Percentiles rank a stretch among this genome's conserved stretches.
Conservation (phyloP, 768 basidiomycete species). For the Boletus reticuloceps region DNA sequence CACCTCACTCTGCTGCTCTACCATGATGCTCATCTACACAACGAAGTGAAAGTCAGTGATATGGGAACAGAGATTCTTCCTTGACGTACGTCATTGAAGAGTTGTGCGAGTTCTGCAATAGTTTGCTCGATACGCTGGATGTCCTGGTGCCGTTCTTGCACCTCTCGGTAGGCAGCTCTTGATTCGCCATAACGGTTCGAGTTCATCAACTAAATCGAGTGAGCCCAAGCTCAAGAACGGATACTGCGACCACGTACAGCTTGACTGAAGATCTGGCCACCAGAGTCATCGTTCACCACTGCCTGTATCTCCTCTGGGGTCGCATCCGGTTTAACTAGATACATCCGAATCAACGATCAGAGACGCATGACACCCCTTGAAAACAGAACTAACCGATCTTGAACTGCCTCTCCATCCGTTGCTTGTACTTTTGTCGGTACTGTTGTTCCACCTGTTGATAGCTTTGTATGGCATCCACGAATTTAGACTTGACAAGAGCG, state of each 20-base stretch:
- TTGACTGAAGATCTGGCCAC: slow-evolving; percentile 87
- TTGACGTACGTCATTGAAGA: slow-evolving; percentile 86
- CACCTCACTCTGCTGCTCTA: slow-evolving; percentile 91
- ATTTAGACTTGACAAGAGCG: slow-evolving; percentile 67
- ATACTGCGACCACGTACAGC: slow-evolving; percentile 47
- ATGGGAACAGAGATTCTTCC: background rate
- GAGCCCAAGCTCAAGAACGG: background rate
- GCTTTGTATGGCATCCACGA: slow-evolving; percentile 81
- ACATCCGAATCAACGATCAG: background rate
- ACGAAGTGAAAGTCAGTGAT: slow-evolving; percentile 2
- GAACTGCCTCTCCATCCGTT: slow-evolving; percentile 82
- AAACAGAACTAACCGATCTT: slow-evolving; percentile 61
- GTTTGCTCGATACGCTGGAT: slow-evolving; percentile 95
- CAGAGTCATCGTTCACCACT: slow-evolving; percentile 81
- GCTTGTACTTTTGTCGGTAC: slow-evolving; percentile 74
- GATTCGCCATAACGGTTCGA: slow-evolving; percentile 91
- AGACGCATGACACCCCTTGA: background rate
- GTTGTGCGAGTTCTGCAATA: slow-evolving; percentile 86
- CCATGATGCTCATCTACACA: slow-evolving; percentile 84
- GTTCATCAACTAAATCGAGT: slow-evolving; percentile 66
- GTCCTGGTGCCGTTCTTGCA: slow-evolving; percentile 96
- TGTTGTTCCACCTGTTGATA: slow-evolving; percentile 83
- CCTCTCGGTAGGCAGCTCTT: slow-evolving; percentile 88
- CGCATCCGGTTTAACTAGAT: slow-evolving; percentile 86
- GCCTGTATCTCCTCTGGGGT: slow-evolving; percentile 83